Base-by-base conservation (phyloP, 441 rosid species). In the Pelargonium australe region DNA sequence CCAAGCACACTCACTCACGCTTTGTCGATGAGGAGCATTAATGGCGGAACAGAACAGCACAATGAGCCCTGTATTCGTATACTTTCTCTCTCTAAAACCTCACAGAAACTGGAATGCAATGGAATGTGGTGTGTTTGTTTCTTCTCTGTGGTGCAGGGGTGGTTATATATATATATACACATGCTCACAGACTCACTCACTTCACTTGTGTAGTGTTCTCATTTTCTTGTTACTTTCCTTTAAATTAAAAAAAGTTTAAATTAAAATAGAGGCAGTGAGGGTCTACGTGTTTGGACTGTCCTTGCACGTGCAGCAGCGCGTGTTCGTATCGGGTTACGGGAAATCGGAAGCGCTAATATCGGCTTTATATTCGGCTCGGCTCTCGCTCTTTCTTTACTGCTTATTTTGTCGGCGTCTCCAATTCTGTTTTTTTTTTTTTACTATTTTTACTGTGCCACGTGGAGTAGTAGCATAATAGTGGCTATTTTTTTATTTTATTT, bases 261-360 rank as follows among this genome's bases (percentile, higher is more conserved):
- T 53, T 71, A 49, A 47, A 37, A 45, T 64, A 11, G n/a, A 8
- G 17, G 31, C 7, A n/a, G 77, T 60, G 67, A 75, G 68, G 71
- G 60, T 72, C 55, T 71, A 77, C 67, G 82, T 71, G 84, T 68
- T 55, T 65, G 53, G 78, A 77, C 80, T 73, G 81, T 70, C 63
- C 66, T 77, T 80, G 83, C 90, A 89, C 87, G 87, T 86, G 91
- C 82, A 82, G 80, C 67, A 67, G 63, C 74, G 77, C 80, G 81
- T 80, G 85, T 78, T 73, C 49, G 66, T 76, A 67, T 79, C 75
- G 74, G 75, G 74, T 73, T 60, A 71, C 58, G 84, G 69, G 68
- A 31, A 31, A 31, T 31, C 2, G 11, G 28, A 69, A 78, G 82
- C 87, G 83, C 67, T 28, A 81, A 76, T 77, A 65, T 79, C 84